A percentile compares a stretch with the other conserved stretches of the same genome.
phyloP scores from a whole-genome alignment of 345 rosid genomes.

The Eucalyptus pauciflora region DNA sequence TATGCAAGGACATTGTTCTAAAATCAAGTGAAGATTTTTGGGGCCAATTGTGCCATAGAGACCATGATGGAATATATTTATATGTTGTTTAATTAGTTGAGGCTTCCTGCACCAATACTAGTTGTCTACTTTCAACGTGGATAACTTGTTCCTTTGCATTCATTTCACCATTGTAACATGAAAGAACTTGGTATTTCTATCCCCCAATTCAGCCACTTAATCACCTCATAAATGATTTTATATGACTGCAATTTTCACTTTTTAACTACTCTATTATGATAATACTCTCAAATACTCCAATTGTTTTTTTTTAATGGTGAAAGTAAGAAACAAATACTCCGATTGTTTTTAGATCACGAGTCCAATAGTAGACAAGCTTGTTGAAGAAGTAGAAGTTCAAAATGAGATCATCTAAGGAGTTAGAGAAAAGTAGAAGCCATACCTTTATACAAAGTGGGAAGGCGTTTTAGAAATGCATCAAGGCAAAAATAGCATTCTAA shows the following conservation, averaged over 20 bases:
- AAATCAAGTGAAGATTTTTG: fast-evolving
- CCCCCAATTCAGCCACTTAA: too few species aligned
- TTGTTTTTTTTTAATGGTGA: too few species aligned
- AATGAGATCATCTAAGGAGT: too few species aligned
- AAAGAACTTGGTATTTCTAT: too few species aligned
- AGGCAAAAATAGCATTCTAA: background rate
- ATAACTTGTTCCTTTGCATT: background rate
- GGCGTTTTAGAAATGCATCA: background rate
- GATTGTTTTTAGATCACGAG: too few species aligned
- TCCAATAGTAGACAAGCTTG: too few species aligned
- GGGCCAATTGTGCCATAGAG: background rate
- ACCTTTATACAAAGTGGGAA: background rate
- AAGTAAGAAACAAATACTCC: too few species aligned
- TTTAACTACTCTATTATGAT: too few species aligned
- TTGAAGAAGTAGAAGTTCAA: too few species aligned
- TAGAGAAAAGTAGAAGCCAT: too few species aligned
- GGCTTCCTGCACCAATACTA: fast-evolving
- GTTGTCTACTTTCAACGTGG: background rate
- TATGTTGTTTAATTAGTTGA: too few species aligned
- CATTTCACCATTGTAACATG: background rate
- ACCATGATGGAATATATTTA: background rate
- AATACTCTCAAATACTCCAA: too few species aligned
- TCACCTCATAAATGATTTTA: background rate
- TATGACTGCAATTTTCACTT: background rate
- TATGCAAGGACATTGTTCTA: background rate